phyloP scores from a whole-genome alignment of 1,284 basidiomycete species.

The Rhodotorula sp. region DNA sequence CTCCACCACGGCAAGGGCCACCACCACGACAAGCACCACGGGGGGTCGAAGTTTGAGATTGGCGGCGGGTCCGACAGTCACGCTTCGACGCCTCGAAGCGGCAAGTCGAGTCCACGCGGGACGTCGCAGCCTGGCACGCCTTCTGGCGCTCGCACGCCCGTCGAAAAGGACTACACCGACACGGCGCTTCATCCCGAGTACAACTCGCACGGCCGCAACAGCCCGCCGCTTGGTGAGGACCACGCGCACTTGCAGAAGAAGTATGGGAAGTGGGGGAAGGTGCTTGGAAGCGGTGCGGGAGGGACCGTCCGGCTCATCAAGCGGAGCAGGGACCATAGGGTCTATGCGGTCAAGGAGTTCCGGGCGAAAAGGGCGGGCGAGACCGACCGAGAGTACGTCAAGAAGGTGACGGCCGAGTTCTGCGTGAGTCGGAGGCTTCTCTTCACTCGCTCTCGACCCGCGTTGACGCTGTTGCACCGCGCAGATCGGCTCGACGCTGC shows the following conservation, averaged over 20 bases:
- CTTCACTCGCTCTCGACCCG: no score
- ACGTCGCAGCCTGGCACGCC: constrained; percentile 34
- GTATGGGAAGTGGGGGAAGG: constrained; percentile 98
- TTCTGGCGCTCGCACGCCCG: constrained; percentile 24
- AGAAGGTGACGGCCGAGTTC: constrained; percentile 98
- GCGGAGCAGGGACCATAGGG: constrained; percentile 60
- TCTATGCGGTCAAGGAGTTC: constrained; percentile 98
- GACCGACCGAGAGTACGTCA: constrained; percentile 94
- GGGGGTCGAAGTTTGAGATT: constrained; percentile 19
- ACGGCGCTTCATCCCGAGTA: constrained; percentile 28
- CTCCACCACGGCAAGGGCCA: constrained; percentile 59
- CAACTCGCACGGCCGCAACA: constrained; percentile 45
- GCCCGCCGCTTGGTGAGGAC: constrained; percentile 50
- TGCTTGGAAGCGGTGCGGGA: constrained; percentile 92
- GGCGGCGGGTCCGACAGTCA: constrained; percentile 18
- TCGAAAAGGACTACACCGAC: constrained; percentile 44
- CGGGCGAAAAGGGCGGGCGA: constrained; percentile 82
- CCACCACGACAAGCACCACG: constrained; percentile 2
- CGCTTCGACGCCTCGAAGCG: constrained; percentile 29
- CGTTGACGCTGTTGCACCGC: no score
- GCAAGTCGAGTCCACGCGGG: constrained; percentile 34
- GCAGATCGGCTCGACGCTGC: constrained; percentile 80
- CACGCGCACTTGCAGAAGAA: constrained; percentile 94
- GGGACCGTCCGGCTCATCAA: constrained; percentile 97
- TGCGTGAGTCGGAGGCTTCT: constrained; percentile 54